Base-by-base conservation (phyloP, 2,329 filamentous ascomycete species). In the Claviceps lovelessii region DNA sequence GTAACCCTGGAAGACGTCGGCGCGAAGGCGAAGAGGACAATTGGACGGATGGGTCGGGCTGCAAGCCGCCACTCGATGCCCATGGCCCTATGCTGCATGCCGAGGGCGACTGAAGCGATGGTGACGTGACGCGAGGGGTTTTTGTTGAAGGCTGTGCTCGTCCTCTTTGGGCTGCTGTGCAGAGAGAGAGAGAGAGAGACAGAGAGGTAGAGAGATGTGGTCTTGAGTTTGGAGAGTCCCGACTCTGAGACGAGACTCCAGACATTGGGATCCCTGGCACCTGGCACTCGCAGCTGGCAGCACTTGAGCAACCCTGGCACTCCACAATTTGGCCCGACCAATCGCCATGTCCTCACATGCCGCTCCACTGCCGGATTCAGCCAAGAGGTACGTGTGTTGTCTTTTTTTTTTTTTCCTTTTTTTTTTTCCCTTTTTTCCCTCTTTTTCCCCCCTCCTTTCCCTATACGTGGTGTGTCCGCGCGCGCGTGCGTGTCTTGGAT, bases 1-100 rank as follows among this genome's bases (percentile, higher is more conserved):
- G 35, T 7, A 15, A 35, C 51, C 19, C 56, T 35, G 50, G 56
- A 13, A 35, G 17, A 42, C 3, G 33, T 49, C 51, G 55, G 58
- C 58, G 58, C 59, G 29, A 60, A 61, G n/a, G 15, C 15, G 52
- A 39, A 53, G 55, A 45, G 55, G 39, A 42, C 54, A 50, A 61
- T 60, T 61, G 59, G 59, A 56, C 50, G 44, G 23, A 23, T 2
- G 23, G 23, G 50, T 29, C 5, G 41, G 17, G 19, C 53, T 60
- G 58, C 59, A 59, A 54, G 58, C 53, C 56, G 59, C 57, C 56
- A 35, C n/a, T 49, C 17, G 31, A 49, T 47, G 23, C 23, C 23
- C 3, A 23, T 23, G 23, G 23, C 23, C 23, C 23, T 23, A 50
- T 53, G 55, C 54, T 56, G 57, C 56, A 53, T 54, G 56, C 45